Percentiles rank a stretch among this genome's conserved stretches.
phyloP scores from a whole-genome alignment of 2,329 filamentous ascomycete species.

The Fusarium domesticum region DNA sequence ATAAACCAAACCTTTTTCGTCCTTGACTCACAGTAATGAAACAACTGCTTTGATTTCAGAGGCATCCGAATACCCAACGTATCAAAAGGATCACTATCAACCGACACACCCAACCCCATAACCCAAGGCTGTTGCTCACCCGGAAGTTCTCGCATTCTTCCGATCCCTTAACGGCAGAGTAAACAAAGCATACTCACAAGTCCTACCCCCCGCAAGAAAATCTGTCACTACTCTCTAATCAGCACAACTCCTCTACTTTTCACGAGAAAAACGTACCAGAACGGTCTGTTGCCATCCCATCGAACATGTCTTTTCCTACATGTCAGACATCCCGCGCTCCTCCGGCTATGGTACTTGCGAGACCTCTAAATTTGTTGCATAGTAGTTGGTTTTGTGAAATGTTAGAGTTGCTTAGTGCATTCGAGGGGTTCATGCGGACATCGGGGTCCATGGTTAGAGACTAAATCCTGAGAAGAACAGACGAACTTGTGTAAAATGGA shows the following conservation, averaged over 20 bases:
- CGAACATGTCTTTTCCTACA: constrained; percentile 24
- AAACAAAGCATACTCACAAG: constrained; percentile 17
- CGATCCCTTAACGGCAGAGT: constrained; percentile 25
- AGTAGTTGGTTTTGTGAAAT: too few species aligned
- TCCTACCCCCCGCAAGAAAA: constrained; percentile 10
- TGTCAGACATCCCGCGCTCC: constrained; percentile 19
- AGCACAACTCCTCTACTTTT: too few species aligned
- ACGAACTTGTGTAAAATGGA: constrained; percentile 15
- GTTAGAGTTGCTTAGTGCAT: too few species aligned
- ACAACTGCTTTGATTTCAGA: constrained; percentile 21
- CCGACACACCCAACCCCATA: not conserved
- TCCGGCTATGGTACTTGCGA: constrained; percentile 22
- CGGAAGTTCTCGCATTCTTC: constrained; percentile 13
- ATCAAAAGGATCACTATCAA: constrained; percentile 22
- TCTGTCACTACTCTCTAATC: constrained; percentile 7
- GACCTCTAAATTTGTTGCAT: too few species aligned
- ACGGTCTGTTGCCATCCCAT: constrained; percentile 18
- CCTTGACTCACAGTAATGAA: constrained; percentile 27
- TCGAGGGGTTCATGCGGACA: not conserved
- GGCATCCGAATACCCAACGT: constrained; percentile 23
- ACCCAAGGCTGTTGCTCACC: constrained; percentile 25
- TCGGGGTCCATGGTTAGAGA: not conserved
- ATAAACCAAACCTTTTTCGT: too few species aligned
- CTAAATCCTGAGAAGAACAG: constrained; percentile 20
- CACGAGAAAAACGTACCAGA: constrained; percentile 16